Base-by-base conservation (phyloP, 768 basidiomycete species). In the Suillus decipiens region DNA sequence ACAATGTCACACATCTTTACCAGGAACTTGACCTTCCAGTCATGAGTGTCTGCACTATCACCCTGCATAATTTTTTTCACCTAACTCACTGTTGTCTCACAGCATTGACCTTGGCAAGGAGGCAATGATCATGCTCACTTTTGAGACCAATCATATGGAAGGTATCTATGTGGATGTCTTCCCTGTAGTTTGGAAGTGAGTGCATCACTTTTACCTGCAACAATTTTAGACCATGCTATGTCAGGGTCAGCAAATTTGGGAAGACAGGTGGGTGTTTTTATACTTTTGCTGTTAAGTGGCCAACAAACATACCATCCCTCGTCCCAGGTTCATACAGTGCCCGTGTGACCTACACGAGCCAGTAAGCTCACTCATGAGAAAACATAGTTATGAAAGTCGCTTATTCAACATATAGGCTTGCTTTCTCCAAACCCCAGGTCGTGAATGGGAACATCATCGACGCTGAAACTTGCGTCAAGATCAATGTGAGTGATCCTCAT, bases 71-170 rank as follows among this genome's bases (percentile, higher is more conserved):
- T n/a, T n/a, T n/a, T n/a, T n/a, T n/a, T n/a, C n/a, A n/a, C n/a
- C 28, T 28, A 2, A 28, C 28, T 28, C 28, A 28, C 28, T 28
- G 28, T 28, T 3, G 28, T 28, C 28, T 28, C 28, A n/a, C n/a
- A n/a, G n/a, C n/a, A n/a, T n/a, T n/a, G n/a, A 36, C n/a, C 53
- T 55, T 12, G 34, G 53, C 11, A 54, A 54, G 53, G 53, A 54
- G 19, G n/a, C 2, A 6, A 36, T n/a, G n/a, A 11, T 54, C 12
- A 34, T 54, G n/a, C 34, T 54, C 53, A 34, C 53, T 14, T 54
- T 36, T 1, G n/a, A 12, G 1, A 2, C 36, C 22, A 12, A 0
- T 11, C 10, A 12, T 34, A 54, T 54, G 34, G 2, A 54, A 34
- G n/a, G 34, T 34, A n/a, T 54, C n/a, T 54, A 54, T n/a, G 2